Evolutionary conservation across 306 rosid species (phyloP), one percentile per base, ranked within the genome.

Genomic region (Rubus parviflorus): DNA sequence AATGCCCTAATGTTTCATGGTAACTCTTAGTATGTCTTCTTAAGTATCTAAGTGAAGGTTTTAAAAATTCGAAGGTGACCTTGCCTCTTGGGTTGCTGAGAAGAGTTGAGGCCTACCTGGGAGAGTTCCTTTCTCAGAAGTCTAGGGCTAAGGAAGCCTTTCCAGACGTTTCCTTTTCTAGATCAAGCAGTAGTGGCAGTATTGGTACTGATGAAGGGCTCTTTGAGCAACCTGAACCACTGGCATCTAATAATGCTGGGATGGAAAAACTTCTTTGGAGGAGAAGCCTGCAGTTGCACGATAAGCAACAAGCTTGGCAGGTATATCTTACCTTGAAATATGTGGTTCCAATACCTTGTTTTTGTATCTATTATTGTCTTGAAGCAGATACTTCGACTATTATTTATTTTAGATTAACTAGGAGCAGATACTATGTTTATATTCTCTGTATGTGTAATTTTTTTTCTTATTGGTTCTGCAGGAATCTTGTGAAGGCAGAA

Each of bases 281-380:
- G 78, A 86, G 85, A 85, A 95, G 96, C 79, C 54, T 82, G 77
- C 87, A 90, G 84, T 78, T 95, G 87, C 81, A 61, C 7, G 85
- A 87, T 70, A 92, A 87, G 85, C 97, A 92, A 85, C 89, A 77
- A 73, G 84, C 89, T 80, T 91, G 97, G 97, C 93, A 92, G 98
- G 98, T 92, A 67, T 81, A 76, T 79, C 68, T 75, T 48, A 41
- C 37, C 61, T 38, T 61, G 41, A 62, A 56, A 30, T 47, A 25
- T 61, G n/a, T 66, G 45, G 37, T 25, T 25, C 47, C 60, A 53
- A 70, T 72, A 54, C 48, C 77, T 46, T 45, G 54, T 37, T 22
- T 6, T 45, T 9, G 22, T 58, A 25, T 54, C 43, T 23, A n/a
- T 13, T 42, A 65, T 64, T 68, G 12, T 67, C 49, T 17, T 42